Base-by-base conservation (phyloP, 1,284 basidiomycete genomes). In the Puccinia coronata region DNA sequence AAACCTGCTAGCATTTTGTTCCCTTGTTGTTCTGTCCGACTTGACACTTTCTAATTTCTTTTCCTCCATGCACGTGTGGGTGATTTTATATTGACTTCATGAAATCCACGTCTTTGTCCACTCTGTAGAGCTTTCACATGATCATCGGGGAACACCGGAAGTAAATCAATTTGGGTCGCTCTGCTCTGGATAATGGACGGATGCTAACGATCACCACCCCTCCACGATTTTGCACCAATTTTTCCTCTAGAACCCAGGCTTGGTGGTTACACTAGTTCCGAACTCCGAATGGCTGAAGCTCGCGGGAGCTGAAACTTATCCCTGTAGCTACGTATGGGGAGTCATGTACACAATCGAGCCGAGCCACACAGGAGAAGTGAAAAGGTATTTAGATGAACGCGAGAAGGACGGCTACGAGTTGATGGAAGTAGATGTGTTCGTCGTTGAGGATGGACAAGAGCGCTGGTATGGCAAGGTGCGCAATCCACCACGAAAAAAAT, bases 361-460 rank as follows among this genome's bases (percentile, higher is more conserved):
- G 6, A 34, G 3, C n/a, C 57, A 71, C 47, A 55, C 34, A 11
- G 57, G 71, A 61, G 67, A 80, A 28, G 77, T 80, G 23, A 51
- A 80, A 28, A 36, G 18, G 20, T 80, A 70, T 47, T 47, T 80
- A 43, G 77, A 80, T 31, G 65, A 80, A 34, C 63, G 77, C 11
- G 77, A 80, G 47, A 80, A 71, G 67, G 77, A 80, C 57, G 77
- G 77, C 1, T 80, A 80, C 41, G 77, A 80, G n/a, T 39, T 80
- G 53, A 71, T 80, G 53, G 39, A 47, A 51, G 65, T 80, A 2
- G 63, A 69, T 25, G 67, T 80, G 9, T 80, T 51, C 43, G 57
- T 59, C 11, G 12, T 70, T 23, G 16, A 57, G 34, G 53, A 80
- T 61, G 75, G 63, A 14, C 43, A 41, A 23, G 63, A 78, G 41